Evolutionary conservation across 805 yeast genomes (phyloP).

Genomic region (Myxozyma neotropica): DNA sequence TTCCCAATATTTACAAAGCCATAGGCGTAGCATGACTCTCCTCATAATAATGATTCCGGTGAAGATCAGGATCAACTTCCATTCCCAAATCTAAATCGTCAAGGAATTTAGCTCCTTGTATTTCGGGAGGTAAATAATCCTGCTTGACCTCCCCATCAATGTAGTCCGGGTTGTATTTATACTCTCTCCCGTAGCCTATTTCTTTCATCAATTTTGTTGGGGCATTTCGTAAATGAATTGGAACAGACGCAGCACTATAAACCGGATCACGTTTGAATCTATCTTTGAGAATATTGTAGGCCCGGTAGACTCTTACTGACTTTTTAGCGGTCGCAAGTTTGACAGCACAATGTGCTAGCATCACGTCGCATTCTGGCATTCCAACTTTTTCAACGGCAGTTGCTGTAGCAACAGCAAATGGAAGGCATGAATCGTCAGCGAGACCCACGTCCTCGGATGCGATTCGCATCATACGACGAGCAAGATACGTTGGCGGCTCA

Average conservation of each 20-base stretch:
- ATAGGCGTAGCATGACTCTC: background rate
- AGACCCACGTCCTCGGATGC: constrained; percentile 95
- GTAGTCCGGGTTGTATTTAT: constrained; percentile 86
- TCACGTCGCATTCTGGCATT: constrained; percentile 89
- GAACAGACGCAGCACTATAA: constrained; percentile 59
- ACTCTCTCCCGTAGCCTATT: constrained; percentile 78
- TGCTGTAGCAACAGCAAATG: constrained; percentile 83
- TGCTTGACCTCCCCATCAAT: constrained; percentile 73
- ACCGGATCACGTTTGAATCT: constrained; percentile 60
- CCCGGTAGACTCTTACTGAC: constrained; percentile 82
- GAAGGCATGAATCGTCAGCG: constrained; percentile 77
- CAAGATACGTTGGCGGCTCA: constrained; percentile 87
- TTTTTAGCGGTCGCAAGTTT: constrained; percentile 83
- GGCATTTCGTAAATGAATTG: constrained; percentile 82
- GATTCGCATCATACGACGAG: constrained; percentile 88
- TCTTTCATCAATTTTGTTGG: constrained; percentile 91
- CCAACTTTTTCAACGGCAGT: constrained; percentile 90
- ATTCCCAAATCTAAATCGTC: constrained; percentile 45
- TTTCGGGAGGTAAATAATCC: constrained; percentile 68
- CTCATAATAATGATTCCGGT: background rate
- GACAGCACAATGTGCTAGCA: constrained; percentile 91
- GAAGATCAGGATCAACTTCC: constrained; percentile 21
- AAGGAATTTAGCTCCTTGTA: constrained; percentile 54
- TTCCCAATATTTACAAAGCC: background rate
- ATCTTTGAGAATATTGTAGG: constrained; percentile 67